Percentiles rank a stretch among this genome's conserved stretches.
Evolutionary conservation across 352 stramenopile genomes (phyloP).

Genomic region (Globisporangium alternatum): DNA sequence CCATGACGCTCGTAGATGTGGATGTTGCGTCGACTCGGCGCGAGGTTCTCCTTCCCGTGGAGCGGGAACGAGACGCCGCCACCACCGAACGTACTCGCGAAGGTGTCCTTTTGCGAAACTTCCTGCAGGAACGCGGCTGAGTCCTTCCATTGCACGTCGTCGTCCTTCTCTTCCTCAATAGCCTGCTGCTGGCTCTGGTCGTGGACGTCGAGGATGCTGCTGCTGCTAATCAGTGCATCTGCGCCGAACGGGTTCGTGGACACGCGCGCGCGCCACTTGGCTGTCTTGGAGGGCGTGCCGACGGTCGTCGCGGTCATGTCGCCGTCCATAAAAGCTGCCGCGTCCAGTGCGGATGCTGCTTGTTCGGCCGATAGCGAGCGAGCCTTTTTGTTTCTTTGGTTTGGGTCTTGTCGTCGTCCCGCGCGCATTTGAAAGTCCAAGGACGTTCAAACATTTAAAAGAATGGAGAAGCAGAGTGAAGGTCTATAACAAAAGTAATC

Average conservation of each 20-base stretch:
- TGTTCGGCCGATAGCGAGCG: not conserved
- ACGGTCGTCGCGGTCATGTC: slow-evolving; percentile 1
- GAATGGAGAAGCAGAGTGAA: slow-evolving; percentile 1
- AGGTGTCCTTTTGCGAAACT: slow-evolving; percentile 3
- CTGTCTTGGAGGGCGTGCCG: slow-evolving; percentile 5
- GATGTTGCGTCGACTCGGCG: slow-evolving; percentile 16
- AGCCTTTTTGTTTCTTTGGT: not conserved
- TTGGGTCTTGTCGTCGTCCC: not conserved
- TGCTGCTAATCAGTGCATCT: not conserved
- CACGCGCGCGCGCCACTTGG: slow-evolving; percentile 31
- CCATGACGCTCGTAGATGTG: slow-evolving; percentile 14
- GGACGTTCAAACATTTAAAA: slow-evolving; percentile 15
- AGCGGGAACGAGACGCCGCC: not conserved
- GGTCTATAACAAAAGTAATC: not conserved
- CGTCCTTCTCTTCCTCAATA: slow-evolving; percentile 12
- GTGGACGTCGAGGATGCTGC: slow-evolving; percentile 9
- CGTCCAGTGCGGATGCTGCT: not conserved
- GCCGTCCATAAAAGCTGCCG: not conserved
- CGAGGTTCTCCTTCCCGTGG: slow-evolving; percentile 24
- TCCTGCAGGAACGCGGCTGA: slow-evolving; percentile 18
- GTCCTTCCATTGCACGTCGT: slow-evolving; percentile 19
- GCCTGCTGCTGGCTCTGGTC: slow-evolving; percentile 15
- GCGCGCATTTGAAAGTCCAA: slow-evolving; percentile 9
- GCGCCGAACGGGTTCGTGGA: slow-evolving; percentile 26
- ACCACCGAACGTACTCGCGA: not conserved